Percentiles rank a stretch among this genome's conserved stretches.
Conservation (phyloP, 2,329 filamentous ascomycete genomes). For the Hortaea werneckii region DNA sequence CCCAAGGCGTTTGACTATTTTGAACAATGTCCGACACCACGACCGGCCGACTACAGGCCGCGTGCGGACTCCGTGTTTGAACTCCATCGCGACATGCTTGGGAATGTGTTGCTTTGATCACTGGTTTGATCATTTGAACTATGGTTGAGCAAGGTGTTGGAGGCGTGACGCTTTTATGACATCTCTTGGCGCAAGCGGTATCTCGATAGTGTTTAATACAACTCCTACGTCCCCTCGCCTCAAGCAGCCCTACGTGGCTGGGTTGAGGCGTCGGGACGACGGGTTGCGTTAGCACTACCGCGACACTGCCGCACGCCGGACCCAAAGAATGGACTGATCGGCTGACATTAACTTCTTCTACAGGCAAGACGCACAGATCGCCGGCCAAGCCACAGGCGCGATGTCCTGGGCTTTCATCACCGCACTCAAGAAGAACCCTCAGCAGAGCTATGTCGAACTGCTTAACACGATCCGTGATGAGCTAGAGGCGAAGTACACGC, state of each 20-base stretch:
- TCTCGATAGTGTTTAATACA: constrained; percentile 10
- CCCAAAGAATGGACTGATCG: neutral
- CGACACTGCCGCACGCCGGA: neutral
- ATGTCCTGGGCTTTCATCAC: constrained; percentile 98
- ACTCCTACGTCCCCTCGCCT: constrained; percentile 15
- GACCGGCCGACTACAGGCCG: too few relatives aligned
- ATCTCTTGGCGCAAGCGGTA: neutral
- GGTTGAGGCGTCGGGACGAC: constrained; percentile 17
- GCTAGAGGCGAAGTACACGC: constrained; percentile 72
- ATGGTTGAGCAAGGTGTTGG: constrained; percentile 15
- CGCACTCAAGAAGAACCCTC: constrained; percentile 80
- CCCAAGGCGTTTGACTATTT: constrained; percentile 4
- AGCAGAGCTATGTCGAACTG: constrained; percentile 92
- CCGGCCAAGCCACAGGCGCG: constrained; percentile 81
- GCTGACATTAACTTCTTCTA: constrained; percentile 10
- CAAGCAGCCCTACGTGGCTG: constrained; percentile 15
- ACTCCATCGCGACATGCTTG: constrained; percentile 12
- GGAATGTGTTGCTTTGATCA: constrained; percentile 12
- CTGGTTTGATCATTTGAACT: neutral
- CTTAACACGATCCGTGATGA: constrained; percentile 93
- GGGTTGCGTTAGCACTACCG: constrained; percentile 21
- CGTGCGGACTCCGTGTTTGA: constrained; percentile 24
- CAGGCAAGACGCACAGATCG: constrained; percentile 83
- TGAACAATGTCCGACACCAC: neutral
- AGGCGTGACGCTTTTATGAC: constrained; percentile 5